Evolutionary conservation across 441 rosid genomes (phyloP), one percentile per base, ranked within the genome.

Genomic region (Macaranga tanarius): DNA sequence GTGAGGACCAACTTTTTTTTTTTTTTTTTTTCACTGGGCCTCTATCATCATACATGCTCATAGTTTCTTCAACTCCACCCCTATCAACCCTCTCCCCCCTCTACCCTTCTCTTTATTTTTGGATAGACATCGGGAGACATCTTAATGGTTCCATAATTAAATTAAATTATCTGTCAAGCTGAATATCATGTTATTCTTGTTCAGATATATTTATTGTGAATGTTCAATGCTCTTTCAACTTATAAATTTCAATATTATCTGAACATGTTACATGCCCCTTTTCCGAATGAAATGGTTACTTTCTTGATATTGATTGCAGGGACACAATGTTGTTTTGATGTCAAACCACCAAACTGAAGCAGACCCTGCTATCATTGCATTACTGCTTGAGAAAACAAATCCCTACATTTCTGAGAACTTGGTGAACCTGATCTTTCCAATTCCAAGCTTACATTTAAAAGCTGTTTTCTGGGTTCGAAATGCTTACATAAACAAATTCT

Each of bases 291-390:
- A 28, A 71, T 63, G 59, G 45, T 59, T 65, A 19, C 51, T 62
- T 69, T 61, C 6, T 22, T 73, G 5, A 75, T 63, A 20, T 75
- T 79, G 61, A 59, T 88, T 83, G 74, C 89, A 95, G 99, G 98
- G 97, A 58, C 95, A 93, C 84, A 95, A 92, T 67, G 71, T 95
- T 52, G 84, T 90, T 42, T 83, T 95, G 76, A 91, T 95, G 75
- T 93, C 99, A 78, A 95, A 95, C 85, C 99, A 95, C 84, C 99
- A 95, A 83, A 88, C 88, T 72, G 98, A 95, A 86, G 98, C 98
- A 74, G 99, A 95, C 71, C 99, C 99, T n/a, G 96, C 97, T 31
- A 44, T 93, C 73, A 95, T 95, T 72, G 85, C 99, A 10, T 79
- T 93, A 78, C 72, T 88, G 81, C 97, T 95, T 83, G 99, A 95